phyloP scores from a whole-genome alignment of 208 protist species.

The Crithidia fasciculata region DNA sequence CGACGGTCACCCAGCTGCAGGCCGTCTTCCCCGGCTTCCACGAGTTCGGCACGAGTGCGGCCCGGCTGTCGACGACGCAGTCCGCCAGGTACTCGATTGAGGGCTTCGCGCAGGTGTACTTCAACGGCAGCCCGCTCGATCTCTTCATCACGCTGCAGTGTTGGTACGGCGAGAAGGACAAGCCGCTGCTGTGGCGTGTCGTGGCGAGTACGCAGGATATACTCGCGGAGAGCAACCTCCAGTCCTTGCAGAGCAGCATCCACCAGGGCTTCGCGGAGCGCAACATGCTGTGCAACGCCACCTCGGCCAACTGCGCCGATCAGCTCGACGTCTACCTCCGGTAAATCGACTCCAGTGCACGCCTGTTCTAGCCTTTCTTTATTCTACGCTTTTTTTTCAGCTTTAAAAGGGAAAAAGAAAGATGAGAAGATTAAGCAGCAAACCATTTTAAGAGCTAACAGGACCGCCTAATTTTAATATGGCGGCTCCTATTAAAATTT shows the following conservation, averaged over 20 bases:
- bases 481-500: neutral
- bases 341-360: slow-evolving; percentile 3
- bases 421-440: neutral
- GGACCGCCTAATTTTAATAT: neutral
- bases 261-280: slow-evolving; percentile 24
- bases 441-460: too few species aligned
- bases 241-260: slow-evolving; percentile 38
- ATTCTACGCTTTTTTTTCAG: neutral
- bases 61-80: slow-evolving; percentile 27
- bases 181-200: slow-evolving; percentile 59
- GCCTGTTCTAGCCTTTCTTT: too few species aligned
- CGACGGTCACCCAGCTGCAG: slow-evolving; percentile 71
- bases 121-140: slow-evolving; percentile 56
- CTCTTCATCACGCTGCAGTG: slow-evolving; percentile 57
- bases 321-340: slow-evolving; percentile 44
- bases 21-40: slow-evolving; percentile 82
- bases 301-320: slow-evolving; percentile 22
- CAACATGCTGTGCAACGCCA: slow-evolving; percentile 35
- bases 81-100: slow-evolving; percentile 31
- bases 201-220: slow-evolving; percentile 51
- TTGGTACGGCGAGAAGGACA: slow-evolving; percentile 35
- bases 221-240: slow-evolving; percentile 51
- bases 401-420: neutral
- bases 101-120: slow-evolving; percentile 60
- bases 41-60: slow-evolving; percentile 27